Percentiles rank a stretch among this genome's conserved stretches.
Evolutionary conservation across 176 grass and related monocot species (phyloP).

Genomic region (Zoysia japonica): DNA sequence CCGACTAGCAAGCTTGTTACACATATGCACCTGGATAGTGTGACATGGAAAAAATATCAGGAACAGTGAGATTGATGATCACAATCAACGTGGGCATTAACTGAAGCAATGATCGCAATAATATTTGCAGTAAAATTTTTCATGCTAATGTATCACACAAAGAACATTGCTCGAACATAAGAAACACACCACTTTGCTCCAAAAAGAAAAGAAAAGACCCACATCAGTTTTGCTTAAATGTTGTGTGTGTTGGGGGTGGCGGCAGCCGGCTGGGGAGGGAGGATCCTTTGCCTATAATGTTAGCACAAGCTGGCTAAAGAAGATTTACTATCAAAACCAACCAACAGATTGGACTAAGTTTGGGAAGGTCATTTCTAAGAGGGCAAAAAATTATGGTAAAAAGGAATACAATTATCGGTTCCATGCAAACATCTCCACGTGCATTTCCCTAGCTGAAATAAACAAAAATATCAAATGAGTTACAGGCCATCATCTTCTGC

Average conservation of each 20-base stretch:
- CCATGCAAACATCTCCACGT: background rate
- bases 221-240: too few relatives aligned
- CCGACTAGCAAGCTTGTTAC: conserved; percentile 98
- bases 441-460: background rate
- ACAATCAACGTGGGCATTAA: conserved; percentile 1
- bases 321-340: background rate
- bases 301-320: background rate
- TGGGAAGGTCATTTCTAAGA: background rate
- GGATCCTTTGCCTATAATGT: background rate
- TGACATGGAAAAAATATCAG: conserved; percentile 20
- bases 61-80: background rate
- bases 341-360: background rate
- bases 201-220: too few relatives aligned
- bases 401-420: background rate
- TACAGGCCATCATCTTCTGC: background rate
- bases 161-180: background rate
- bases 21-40: conserved; percentile 87
- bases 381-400: background rate
- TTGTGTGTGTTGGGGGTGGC: too few relatives aligned
- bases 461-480: background rate
- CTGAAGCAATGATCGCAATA: background rate
- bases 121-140: background rate
- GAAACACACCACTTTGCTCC: background rate
- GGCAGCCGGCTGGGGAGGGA: too few relatives aligned
- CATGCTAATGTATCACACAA: background rate